Base-by-base conservation (phyloP, 768 basidiomycete genomes). In the Dioszegia hungarica region DNA sequence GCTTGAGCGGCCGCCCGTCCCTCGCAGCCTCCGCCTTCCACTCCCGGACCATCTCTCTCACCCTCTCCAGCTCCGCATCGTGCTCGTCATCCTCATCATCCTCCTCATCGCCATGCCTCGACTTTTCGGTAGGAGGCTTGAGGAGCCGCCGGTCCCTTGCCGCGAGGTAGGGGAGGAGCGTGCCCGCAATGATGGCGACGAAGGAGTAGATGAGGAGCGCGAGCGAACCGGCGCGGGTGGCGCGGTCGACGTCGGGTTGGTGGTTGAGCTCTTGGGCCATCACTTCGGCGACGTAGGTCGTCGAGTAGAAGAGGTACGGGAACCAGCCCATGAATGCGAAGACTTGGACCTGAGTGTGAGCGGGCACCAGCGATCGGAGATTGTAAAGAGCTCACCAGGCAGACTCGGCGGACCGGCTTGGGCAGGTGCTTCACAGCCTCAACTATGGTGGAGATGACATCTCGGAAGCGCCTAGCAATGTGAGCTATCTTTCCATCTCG, bases 251-350 rank as follows among this genome's bases (percentile, higher is more conserved):
- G 68, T 91, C 84, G 10, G 92, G 92, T 61, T 91, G 89, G 52
- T 77, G 66, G 14, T 81, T 81, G 2, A 82, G 70, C 74, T 94
- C 86, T 52, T 84, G 80, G 8, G 90, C 90, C 90, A 97, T 92
- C 19, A 95, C 80, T 77, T 95, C 91, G 4, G 90, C 90, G 53
- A 97, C 82, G 71, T 93, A 97, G 1, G 92, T 93, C 9, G 93
- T 97, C 15, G 89, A 90, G 56, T 75, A 72, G 77, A 97, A 95
- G 37, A 95, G 79, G 79, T 92, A 97, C 0, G 93, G 93, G 70
- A 97, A 97, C 90, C 93, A 97, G 63, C 90, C 91, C 90, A 94
- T 94, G 74, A 94, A 97, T 1, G 93, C 92, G 72, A 90, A 93
- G 17, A 97, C 77, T 70, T 97, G 93, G 2, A 95, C 92, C 68